Evolutionary conservation across 768 basidiomycete genomes (phyloP).

Genomic region (Hirschioporus abietinus): DNA sequence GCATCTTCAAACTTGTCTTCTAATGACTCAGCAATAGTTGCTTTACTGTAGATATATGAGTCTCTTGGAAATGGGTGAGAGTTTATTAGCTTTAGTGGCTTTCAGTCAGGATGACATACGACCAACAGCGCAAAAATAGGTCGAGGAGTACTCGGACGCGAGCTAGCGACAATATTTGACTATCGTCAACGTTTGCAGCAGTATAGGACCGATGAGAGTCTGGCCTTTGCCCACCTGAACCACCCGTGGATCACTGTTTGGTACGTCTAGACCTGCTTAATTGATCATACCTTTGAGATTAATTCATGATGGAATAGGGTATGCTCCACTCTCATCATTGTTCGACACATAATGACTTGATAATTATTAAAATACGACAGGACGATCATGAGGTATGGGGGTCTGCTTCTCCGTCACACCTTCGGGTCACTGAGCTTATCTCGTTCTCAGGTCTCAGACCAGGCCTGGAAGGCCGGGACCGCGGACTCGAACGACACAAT

Average conservation of each 20-base stretch:
- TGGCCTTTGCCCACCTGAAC: constrained; percentile 42
- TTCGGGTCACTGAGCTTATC: constrained; percentile 3
- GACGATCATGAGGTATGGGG: constrained; percentile 44
- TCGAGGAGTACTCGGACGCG: constrained; percentile 44
- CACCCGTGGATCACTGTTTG: constrained; percentile 54
- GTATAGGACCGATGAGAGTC: constrained; percentile 47
- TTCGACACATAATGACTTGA: background rate
- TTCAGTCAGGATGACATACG: background rate
- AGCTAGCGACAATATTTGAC: constrained; percentile 51
- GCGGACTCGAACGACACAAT: constrained; percentile 50
- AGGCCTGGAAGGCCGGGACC: constrained; percentile 52
- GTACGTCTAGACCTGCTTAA: constrained; percentile 21
- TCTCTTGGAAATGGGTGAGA: constrained; percentile 30
- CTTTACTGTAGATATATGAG: constrained; percentile 42
- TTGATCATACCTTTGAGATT: background rate
- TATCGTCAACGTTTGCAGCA: constrained; percentile 47
- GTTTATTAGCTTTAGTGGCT: background rate
- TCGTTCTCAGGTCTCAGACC: constrained; percentile 42
- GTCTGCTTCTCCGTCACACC: background rate
- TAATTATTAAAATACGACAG: constrained; percentile 18
- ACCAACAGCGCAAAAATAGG: constrained; percentile 38
- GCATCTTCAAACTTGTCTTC: background rate
- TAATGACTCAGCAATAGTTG: background rate
- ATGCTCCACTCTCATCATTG: background rate
- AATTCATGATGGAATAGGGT: background rate